Percentiles rank a stretch among this genome's conserved stretches.
Evolutionary conservation across 345 rosid species (phyloP).

Genomic region (Eutrema yunnanense): DNA sequence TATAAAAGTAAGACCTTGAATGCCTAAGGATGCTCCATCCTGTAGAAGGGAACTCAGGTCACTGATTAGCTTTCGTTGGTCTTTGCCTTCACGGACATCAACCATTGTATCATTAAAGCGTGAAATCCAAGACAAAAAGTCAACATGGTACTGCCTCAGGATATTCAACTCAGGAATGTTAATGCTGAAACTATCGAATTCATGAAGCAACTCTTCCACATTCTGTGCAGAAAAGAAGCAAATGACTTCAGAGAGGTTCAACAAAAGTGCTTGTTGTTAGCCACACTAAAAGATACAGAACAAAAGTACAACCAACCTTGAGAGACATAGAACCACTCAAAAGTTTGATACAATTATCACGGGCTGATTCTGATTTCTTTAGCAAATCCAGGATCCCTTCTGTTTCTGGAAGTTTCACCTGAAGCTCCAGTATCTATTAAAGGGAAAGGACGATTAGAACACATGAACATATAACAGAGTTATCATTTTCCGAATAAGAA

Average conservation of each 20-base stretch:
- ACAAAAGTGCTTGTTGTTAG: background rate
- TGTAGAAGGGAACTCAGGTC: slow-evolving; percentile 55
- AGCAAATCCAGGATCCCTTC: slow-evolving; percentile 47
- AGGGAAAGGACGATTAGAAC: slow-evolving; percentile 17
- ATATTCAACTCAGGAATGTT: slow-evolving; percentile 63
- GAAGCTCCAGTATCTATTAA: slow-evolving; percentile 63
- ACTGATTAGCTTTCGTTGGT: slow-evolving; percentile 53
- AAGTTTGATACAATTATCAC: slow-evolving; percentile 42
- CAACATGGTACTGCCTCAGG: slow-evolving; percentile 56
- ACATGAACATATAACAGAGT: background rate
- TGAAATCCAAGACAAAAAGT: slow-evolving; percentile 56
- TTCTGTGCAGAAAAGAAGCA: slow-evolving; percentile 34
- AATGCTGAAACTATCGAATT: slow-evolving; percentile 43
- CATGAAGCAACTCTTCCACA: slow-evolving; percentile 54
- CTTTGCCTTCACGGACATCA: slow-evolving; percentile 45
- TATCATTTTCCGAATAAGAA: background rate
- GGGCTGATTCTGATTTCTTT: slow-evolving; percentile 54
- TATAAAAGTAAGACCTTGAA: slow-evolving; percentile 52
- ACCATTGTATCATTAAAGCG: slow-evolving; percentile 43
- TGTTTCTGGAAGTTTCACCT: slow-evolving; percentile 59
- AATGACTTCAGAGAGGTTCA: slow-evolving; percentile 1
- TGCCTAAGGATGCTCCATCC: slow-evolving; percentile 63
- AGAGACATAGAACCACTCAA: slow-evolving; percentile 47
- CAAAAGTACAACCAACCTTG: slow-evolving; percentile 42
- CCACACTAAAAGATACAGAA: background rate